Evolutionary conservation across 2,329 filamentous ascomycete species (phyloP), one percentile per base, ranked within the genome.

Genomic region (Cladosporium sp.): DNA sequence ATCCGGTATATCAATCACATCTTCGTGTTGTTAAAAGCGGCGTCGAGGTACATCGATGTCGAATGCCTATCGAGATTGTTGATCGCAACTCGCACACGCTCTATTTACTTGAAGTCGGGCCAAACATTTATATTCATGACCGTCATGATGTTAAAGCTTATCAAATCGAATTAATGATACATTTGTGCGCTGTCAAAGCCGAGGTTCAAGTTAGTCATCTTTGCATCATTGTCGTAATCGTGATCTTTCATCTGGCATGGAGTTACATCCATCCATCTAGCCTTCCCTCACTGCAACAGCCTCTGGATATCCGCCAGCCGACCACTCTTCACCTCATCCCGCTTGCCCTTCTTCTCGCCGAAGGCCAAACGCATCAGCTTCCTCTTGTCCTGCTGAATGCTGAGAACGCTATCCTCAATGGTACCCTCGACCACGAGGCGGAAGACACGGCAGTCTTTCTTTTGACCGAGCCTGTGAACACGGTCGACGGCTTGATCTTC

Each of bases 401-500:
- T 84, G 44, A 96, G 80, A 24, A 96, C 92, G 0, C 88, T 84
- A 76, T 96, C 91, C 77, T 97, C 93, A 5, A 97, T 88, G 8
- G 87, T 91, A 0, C 84, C 86, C 71, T 96, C 90, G 80, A 96
- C 90, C 1, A 97, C 87, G 11, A 97, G 81, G 57, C 92, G 84
- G 83, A 92, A 95, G 1, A 96, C 89, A 1, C 87, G 93, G 0
- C 90, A 93, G 68, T 89, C 85, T 44, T 90, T 86, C 69, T 85
- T 93, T 80, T 97, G 93, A 0, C 93, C 93, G 0, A 97, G 83
- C 0, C 93, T 86, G 75, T 97, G 92, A 7, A 97, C 92, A 4
- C 93, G 89, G 75, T 97, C 93, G 2, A 96, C 85, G 3, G 93
- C 93, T 76, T 97, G 93, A 71, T 96, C 92, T 77, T 97, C 93